Evolutionary conservation across 805 yeast genomes (phyloP).

Genomic region (Scheffersomyces ergatensis): DNA sequence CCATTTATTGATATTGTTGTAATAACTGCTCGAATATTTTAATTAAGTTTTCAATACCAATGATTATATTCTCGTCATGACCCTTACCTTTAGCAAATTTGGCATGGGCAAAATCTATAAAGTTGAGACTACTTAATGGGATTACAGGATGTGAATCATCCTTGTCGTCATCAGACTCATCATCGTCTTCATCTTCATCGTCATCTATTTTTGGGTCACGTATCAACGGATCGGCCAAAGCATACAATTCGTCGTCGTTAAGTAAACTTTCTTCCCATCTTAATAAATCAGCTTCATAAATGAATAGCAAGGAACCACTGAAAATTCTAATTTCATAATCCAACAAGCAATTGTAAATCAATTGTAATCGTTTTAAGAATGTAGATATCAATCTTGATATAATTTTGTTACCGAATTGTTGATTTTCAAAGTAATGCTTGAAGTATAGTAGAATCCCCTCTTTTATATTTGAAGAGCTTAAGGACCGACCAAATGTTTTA

Average conservation of each 20-base stretch:
- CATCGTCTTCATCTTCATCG: conserved; percentile 31
- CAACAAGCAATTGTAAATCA: conserved; percentile 63
- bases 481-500: conserved; percentile 68
- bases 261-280: conserved; percentile 45
- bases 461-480: conserved; percentile 42
- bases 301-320: conserved; percentile 71
- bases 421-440: conserved; percentile 18
- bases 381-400: conserved; percentile 33
- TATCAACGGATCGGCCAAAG: conserved; percentile 32
- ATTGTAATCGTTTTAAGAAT: conserved; percentile 58
- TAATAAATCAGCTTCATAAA: conserved; percentile 64
- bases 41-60: conserved; percentile 67
- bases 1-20: too few species aligned
- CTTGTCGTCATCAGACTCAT: conserved; percentile 19
- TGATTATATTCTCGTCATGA: conserved; percentile 66
- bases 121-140: conserved; percentile 55
- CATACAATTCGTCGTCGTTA: conserved; percentile 30
- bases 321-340: conserved; percentile 62
- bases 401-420: conserved; percentile 23
- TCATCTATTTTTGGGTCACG: conserved; percentile 10
- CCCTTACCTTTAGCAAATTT: conserved; percentile 59
- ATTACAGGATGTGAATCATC: conserved; percentile 18
- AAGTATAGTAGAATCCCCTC: conserved; percentile 50
- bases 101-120: conserved; percentile 94
- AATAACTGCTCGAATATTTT: conserved; percentile 32